Conservation (phyloP, 257 asterid species). For the Henckelia pumila region DNA sequence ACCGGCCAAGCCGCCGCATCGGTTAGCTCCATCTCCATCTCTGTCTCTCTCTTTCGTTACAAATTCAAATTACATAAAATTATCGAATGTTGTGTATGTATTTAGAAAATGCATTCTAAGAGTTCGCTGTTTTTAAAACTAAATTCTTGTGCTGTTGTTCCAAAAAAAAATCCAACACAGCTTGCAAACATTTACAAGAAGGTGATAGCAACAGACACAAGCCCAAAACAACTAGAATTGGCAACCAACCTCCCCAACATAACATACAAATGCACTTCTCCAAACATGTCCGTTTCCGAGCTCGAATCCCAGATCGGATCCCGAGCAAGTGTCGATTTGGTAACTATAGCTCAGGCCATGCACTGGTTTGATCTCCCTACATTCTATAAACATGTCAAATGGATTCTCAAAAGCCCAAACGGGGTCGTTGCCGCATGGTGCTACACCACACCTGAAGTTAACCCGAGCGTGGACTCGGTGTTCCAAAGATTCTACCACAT, state of each 20-base stretch:
- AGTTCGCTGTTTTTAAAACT: too few relatives aligned
- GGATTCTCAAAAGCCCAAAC: conserved; percentile 59
- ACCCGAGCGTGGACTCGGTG: conserved; percentile 39
- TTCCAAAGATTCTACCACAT: conserved; percentile 31
- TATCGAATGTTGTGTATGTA: too few relatives aligned
- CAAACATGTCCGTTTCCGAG: conserved; percentile 52
- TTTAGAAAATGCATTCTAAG: too few relatives aligned
- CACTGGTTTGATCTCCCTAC: conserved; percentile 77
- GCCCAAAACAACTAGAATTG: conserved; percentile 59
- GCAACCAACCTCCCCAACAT: conserved; percentile 56
- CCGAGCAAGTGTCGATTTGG: conserved; percentile 48
- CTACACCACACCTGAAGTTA: conserved; percentile 49
- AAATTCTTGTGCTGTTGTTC: too few relatives aligned
- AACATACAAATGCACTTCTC: conserved; percentile 54
- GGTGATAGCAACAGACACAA: conserved; percentile 70
- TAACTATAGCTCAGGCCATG: conserved; percentile 64
- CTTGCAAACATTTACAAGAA: conserved; percentile 55
- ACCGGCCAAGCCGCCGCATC: conserved; percentile 68
- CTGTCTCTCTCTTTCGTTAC: too few relatives aligned
- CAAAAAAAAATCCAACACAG: conserved; percentile 37
- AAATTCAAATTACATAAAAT: too few relatives aligned
- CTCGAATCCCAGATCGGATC: conserved; percentile 42
- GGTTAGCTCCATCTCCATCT: conserved; percentile 27
- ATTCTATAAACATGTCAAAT: conserved; percentile 56
- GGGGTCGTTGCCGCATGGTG: conserved; percentile 87